Percentiles rank a stretch among this genome's conserved stretches.
These are phyloP conservation scores for Suillus hirtellus DNA, from an alignment of 768 basidiomycete genomes.

Conservation along the genomic window DNA sequence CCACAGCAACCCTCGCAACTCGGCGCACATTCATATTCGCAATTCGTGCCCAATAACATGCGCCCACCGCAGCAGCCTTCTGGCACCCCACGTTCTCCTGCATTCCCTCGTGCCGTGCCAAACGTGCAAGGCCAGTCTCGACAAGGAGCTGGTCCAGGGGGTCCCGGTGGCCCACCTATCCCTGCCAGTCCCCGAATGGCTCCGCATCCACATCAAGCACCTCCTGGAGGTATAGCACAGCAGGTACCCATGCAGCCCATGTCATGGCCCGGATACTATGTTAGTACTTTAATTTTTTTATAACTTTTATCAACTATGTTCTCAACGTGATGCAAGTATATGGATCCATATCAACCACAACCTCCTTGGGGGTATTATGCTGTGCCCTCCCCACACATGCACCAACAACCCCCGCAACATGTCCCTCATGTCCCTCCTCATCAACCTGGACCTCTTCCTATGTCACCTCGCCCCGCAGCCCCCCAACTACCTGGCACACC, in stretches of 20 bases:
- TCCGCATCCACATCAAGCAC: constrained; percentile 55
- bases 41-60: constrained; percentile 50
- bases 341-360: constrained; percentile 49
- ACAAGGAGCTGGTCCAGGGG: constrained; percentile 48
- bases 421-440: constrained; percentile 40
- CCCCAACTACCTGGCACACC: constrained; percentile 64
- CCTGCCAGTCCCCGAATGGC: constrained; percentile 68
- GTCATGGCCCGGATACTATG: constrained; percentile 55
- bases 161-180: constrained; percentile 52
- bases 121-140: constrained; percentile 52
- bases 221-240: constrained; percentile 52
- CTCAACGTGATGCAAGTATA: constrained; percentile 35
- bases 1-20: constrained; percentile 41
- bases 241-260: constrained; percentile 42
- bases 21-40: constrained; percentile 43
- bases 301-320: constrained; percentile 1
- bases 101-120: constrained; percentile 58
- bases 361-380: constrained; percentile 38
- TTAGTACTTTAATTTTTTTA: constrained; percentile 36
- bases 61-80: constrained; percentile 44
- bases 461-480: constrained; percentile 69
- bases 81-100: constrained; percentile 66
- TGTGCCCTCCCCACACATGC: constrained; percentile 31
- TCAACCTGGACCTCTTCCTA: constrained; percentile 51
- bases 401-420: constrained; percentile 44